A percentile compares a stretch with the other conserved stretches of the same genome.
These are phyloP conservation scores for Symbiotaphrina buchneri DNA, from an alignment of 495 filamentous ascomycete species.

Conservation along the genomic window DNA sequence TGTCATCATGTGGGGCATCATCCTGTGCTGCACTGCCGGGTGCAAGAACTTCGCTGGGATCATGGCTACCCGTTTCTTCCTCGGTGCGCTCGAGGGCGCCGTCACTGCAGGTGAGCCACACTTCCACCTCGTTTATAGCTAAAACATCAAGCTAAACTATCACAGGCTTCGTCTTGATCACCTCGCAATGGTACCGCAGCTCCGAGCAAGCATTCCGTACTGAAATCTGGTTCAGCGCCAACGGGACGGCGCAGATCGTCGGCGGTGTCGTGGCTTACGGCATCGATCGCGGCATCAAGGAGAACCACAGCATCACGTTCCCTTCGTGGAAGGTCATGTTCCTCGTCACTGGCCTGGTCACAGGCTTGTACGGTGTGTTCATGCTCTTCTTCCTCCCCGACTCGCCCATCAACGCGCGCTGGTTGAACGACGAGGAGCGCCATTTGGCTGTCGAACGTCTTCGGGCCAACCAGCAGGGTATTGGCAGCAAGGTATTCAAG, in stretches of 20 bases:
- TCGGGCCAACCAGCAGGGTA: conserved; percentile 8
- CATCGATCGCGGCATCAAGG: conserved; percentile 34
- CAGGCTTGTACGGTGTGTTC: conserved; percentile 27
- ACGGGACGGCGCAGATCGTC: conserved; percentile 35
- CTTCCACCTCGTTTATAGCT: no score
- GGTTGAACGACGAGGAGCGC: conserved; percentile 6
- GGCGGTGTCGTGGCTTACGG: conserved; percentile 41
- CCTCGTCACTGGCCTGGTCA: conserved; percentile 39
- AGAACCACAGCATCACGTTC: conserved; percentile 25
- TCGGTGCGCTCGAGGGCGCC: conserved; percentile 7
- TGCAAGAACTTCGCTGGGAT: conserved; percentile 8
- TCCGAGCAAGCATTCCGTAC: conserved; percentile 31
- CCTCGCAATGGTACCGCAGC: conserved; percentile 34
- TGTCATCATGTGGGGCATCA: conserved; percentile 8
- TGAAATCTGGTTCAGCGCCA: conserved; percentile 41
- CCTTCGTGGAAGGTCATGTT: conserved; percentile 48
- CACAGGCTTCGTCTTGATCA: conserved; percentile 6
- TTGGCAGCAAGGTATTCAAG: conserved; percentile 20
- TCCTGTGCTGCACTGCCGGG: conserved; percentile 6
- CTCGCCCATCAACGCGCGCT: no score
- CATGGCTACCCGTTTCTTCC: conserved; percentile 6
- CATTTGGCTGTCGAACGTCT: conserved; percentile 8
- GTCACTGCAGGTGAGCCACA: no score
- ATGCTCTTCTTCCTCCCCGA: conserved; percentile 46
- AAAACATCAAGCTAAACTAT: no score